phyloP scores from a whole-genome alignment of 129 eudicot species.

The Flaveria robusta region DNA sequence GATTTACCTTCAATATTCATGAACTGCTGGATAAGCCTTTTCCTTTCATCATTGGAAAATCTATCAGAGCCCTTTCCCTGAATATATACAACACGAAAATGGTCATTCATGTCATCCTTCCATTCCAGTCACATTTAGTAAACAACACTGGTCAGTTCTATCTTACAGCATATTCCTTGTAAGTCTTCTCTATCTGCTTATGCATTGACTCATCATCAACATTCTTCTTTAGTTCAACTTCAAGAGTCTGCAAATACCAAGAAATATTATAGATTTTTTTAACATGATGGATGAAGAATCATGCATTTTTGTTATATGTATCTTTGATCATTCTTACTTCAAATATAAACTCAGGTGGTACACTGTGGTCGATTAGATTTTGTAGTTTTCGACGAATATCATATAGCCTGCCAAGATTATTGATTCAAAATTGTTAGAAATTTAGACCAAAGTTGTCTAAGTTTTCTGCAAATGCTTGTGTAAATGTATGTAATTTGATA shows the following conservation, averaged over 20 bases:
- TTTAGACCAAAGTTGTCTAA: too few relatives aligned
- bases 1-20: slow-evolving; percentile 75
- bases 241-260: slow-evolving; percentile 61
- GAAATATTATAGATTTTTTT: too few relatives aligned
- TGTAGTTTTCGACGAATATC: slow-evolving; percentile 68
- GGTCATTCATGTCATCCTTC: slow-evolving; percentile 13
- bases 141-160: neutral
- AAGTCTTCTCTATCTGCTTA: slow-evolving; percentile 43
- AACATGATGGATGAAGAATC: neutral
- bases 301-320: neutral
- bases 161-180: slow-evolving; percentile 59
- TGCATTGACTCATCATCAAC: slow-evolving; percentile 46
- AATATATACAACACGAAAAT: slow-evolving; percentile 10
- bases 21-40: slow-evolving; percentile 56
- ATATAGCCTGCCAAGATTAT: slow-evolving; percentile 53
- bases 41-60: slow-evolving; percentile 46
- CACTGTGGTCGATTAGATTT: slow-evolving; percentile 73
- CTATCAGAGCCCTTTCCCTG: slow-evolving; percentile 29
- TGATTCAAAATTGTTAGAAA: slow-evolving; percentile 19
- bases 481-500: neutral
- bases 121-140: neutral
- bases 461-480: neutral
- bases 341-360: slow-evolving; percentile 76
- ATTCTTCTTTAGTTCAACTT: slow-evolving; percentile 55
- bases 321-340: slow-evolving; percentile 39